Percentiles rank a stretch among this genome's conserved stretches.
These are phyloP conservation scores for Bretschneidera sinensis DNA, from an alignment of 345 rosid genomes.

Conservation along the genomic window DNA sequence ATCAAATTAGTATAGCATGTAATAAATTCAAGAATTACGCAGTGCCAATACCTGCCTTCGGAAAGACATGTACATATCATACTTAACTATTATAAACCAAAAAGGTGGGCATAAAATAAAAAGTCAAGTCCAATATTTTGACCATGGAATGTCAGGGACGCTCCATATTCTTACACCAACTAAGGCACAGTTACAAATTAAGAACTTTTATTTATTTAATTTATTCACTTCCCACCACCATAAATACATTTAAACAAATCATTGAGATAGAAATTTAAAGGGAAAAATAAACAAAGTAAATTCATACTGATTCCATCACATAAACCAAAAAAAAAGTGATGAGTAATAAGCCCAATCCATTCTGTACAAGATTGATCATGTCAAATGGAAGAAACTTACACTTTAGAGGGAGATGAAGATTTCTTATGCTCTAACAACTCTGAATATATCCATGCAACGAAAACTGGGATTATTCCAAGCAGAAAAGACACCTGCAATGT, in stretches of 20 bases:
- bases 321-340: not conserved
- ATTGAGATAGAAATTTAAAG: too few relatives aligned
- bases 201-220: too few relatives aligned
- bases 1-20: too few relatives aligned
- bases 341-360: not conserved
- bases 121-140: too few relatives aligned
- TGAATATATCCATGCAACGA: slow-evolving; percentile 86
- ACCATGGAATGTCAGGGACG: too few relatives aligned
- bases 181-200: not conserved
- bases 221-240: not conserved
- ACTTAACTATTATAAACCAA: too few relatives aligned
- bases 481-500: slow-evolving; percentile 75
- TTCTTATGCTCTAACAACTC: slow-evolving; percentile 75
- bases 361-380: not conserved
- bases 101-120: too few relatives aligned
- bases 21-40: too few relatives aligned
- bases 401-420: slow-evolving; percentile 51
- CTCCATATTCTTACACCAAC: not conserved
- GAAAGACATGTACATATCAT: not conserved
- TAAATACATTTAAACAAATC: too few relatives aligned
- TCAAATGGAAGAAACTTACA: slow-evolving; percentile 46
- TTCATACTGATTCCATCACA: not conserved
- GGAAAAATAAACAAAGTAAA: not conserved
- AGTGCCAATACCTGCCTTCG: too few relatives aligned
- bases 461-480: slow-evolving; percentile 74